Conservation (phyloP, 768 basidiomycete species). For the Phylloporus sp. region DNA sequence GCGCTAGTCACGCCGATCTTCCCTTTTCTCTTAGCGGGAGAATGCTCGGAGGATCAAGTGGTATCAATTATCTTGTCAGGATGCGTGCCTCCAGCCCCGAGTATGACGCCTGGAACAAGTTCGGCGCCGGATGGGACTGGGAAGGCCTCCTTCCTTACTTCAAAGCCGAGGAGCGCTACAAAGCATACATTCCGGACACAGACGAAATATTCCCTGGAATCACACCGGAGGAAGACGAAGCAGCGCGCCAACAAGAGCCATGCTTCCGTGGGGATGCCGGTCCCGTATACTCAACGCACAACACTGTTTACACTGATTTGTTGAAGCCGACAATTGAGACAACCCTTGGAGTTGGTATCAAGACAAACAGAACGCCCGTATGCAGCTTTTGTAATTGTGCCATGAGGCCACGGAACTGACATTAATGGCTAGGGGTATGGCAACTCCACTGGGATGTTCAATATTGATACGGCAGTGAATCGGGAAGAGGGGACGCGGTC, state of each 20-base stretch:
- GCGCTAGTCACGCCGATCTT: not conserved
- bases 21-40: slow-evolving; percentile 8
- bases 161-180: slow-evolving; percentile 10
- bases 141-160: slow-evolving; percentile 13
- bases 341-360: slow-evolving; percentile 6
- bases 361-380: slow-evolving; percentile 13
- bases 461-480: slow-evolving; percentile 16
- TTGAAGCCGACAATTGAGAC: slow-evolving; percentile 11
- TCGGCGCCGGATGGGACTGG: slow-evolving; percentile 17
- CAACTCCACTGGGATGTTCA: slow-evolving; percentile 16
- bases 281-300: slow-evolving; percentile 12
- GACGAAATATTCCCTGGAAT: slow-evolving; percentile 15
- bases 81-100: slow-evolving; percentile 18
- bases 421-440: slow-evolving; percentile 5
- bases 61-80: slow-evolving; percentile 15
- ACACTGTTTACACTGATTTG: slow-evolving; percentile 12
- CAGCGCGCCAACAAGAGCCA: slow-evolving; percentile 6
- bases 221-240: slow-evolving; percentile 6
- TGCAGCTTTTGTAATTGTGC: not conserved
- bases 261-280: slow-evolving; percentile 11
- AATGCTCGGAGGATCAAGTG: slow-evolving; percentile 19
- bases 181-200: slow-evolving; percentile 5
- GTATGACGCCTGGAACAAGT: slow-evolving; percentile 18
- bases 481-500: slow-evolving; percentile 12
- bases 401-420: not conserved